These are phyloP conservation scores for Lentinula sp. DNA, from an alignment of 768 basidiomycete genomes.

Conservation along the genomic window DNA sequence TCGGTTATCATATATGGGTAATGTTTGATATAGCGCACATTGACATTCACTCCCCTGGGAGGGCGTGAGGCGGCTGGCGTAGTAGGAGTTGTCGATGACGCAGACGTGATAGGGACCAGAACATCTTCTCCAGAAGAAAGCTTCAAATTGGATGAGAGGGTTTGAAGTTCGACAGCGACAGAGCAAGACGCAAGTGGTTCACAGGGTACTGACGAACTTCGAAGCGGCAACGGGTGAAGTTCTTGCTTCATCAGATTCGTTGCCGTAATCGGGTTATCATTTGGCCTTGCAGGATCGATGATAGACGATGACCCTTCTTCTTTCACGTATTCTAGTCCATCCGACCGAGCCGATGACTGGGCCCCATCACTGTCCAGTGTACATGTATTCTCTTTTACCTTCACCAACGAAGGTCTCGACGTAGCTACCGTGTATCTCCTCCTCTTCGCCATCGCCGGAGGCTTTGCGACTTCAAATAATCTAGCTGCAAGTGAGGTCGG, in stretches of 20 bases:
- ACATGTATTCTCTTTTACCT: neutral
- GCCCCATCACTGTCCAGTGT: no score
- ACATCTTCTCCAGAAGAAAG: no score
- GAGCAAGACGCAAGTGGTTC: neutral
- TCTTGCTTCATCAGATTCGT: neutral
- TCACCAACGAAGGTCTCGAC: neutral
- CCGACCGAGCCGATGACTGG: neutral
- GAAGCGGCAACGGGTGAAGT: neutral
- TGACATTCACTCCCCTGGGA: neutral
- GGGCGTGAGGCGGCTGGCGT: neutral
- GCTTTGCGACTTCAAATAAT: constrained; percentile 2
- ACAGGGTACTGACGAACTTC: neutral
- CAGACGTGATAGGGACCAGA: no score
- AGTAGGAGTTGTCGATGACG: neutral
- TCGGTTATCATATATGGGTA: neutral
- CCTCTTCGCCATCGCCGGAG: neutral
- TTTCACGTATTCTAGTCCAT: neutral
- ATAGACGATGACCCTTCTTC: neutral
- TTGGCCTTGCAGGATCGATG: neutral
- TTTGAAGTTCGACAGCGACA: neutral
- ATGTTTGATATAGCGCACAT: neutral
- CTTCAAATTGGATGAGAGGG: neutral
- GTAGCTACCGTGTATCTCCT: neutral
- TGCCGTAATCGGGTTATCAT: neutral
- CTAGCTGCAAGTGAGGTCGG: neutral